Percentiles rank a stretch among this genome's conserved stretches.
These are phyloP conservation scores for Barnettozyma californica DNA, from an alignment of 805 yeast species.

Conservation along the genomic window DNA sequence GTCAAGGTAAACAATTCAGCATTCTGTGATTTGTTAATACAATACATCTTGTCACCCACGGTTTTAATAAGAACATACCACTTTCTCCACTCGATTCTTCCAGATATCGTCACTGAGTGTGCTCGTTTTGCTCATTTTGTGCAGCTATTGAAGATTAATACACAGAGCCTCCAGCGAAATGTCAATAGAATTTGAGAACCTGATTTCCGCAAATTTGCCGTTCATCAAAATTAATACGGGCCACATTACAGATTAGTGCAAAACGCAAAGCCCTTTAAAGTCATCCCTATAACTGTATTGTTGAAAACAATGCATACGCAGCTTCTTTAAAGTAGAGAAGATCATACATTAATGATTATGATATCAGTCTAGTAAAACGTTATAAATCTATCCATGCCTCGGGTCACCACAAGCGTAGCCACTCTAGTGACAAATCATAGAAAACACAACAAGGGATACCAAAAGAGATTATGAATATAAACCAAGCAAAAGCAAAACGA, in stretches of 20 bases:
- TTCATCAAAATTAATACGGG: neutral
- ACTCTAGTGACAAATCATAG: neutral
- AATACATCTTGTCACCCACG: too few species aligned
- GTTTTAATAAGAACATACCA: conserved; percentile 41
- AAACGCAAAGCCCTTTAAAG: too few species aligned
- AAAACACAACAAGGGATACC: neutral
- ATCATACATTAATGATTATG: neutral
- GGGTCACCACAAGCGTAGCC: neutral
- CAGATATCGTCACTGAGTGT: conserved; percentile 82
- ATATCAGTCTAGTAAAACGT: neutral
- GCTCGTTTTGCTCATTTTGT: conserved; percentile 34
- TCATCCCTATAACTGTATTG: too few species aligned
- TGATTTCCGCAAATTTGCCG: neutral
- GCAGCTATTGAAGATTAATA: neutral
- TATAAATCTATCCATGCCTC: neutral
- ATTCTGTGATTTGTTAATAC: conserved; percentile 40
- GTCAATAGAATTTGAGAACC: neutral
- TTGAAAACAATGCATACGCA: neutral
- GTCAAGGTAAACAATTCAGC: conserved; percentile 92
- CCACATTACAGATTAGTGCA: neutral
- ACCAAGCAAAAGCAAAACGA: neutral
- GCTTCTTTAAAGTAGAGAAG: neutral
- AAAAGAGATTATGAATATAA: neutral
- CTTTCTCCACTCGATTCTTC: conserved; percentile 83
- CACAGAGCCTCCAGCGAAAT: too few species aligned